Evolutionary conservation across 169 alveolate genomes (phyloP).

Genomic region (Plasmodium berghei): DNA sequence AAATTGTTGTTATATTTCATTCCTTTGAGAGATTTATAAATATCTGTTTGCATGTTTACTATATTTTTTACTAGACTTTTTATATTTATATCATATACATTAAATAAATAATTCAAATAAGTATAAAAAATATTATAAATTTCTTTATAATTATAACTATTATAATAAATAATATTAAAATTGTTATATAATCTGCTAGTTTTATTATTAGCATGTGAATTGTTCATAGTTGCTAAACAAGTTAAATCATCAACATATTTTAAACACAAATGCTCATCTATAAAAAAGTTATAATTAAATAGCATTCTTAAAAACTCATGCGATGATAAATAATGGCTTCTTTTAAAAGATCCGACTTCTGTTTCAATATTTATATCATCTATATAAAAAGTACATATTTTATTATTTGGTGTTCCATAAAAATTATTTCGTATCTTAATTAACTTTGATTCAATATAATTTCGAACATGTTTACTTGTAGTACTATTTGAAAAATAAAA

Average conservation of each 20-base stretch:
- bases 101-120: conserved; percentile 29
- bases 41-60: conserved; percentile 50
- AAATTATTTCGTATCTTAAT: conserved; percentile 54
- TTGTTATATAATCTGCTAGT: conserved; percentile 47
- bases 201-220: conserved; percentile 22
- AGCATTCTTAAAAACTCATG: conserved; percentile 69
- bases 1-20: conserved; percentile 19
- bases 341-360: conserved; percentile 11
- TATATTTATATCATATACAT: conserved; percentile 54
- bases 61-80: conserved; percentile 34
- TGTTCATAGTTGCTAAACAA: conserved; percentile 73
- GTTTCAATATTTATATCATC: conserved; percentile 73
- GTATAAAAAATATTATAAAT: conserved; percentile 40
- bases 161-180: conserved; percentile 61
- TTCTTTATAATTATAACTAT: conserved; percentile 66
- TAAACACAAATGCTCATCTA: conserved; percentile 27
- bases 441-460: conserved; percentile 69
- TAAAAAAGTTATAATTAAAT: conserved; percentile 64
- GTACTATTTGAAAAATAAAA: conserved; percentile 64
- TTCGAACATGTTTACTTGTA: conserved; percentile 69
- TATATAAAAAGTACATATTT: conserved; percentile 58
- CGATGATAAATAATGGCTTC: conserved; percentile 55
- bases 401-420: conserved; percentile 63
- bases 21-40: conserved; percentile 34
- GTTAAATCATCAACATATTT: conserved; percentile 63